These are phyloP conservation scores for Eragrostis tef DNA, from an alignment of 202 grass and related monocot genomes.

Conservation along the genomic window DNA sequence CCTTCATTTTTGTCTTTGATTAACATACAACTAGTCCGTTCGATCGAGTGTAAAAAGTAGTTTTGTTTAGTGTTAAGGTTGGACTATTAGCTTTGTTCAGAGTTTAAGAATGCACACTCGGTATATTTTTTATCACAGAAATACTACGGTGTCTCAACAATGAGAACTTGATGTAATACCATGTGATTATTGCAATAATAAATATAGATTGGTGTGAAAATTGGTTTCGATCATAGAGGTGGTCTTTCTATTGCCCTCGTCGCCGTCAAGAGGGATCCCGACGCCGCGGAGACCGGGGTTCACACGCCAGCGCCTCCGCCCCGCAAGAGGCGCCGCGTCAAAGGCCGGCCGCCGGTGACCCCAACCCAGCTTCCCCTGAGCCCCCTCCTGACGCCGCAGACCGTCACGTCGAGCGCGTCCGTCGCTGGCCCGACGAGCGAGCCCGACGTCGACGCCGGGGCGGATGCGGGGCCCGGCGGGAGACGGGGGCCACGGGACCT, in stretches of 20 bases:
- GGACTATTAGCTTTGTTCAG: no score
- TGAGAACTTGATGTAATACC: no score
- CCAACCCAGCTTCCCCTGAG: constrained; percentile 29
- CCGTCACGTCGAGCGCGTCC: constrained; percentile 17
- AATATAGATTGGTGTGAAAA: no score
- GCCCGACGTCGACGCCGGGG: neutral
- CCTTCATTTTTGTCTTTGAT: no score
- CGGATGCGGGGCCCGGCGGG: neutral
- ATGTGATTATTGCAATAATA: no score
- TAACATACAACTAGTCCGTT: no score
- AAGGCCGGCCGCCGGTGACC: constrained; percentile 1
- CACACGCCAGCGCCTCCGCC: neutral
- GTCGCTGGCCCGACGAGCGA: neutral
- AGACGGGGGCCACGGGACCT: neutral
- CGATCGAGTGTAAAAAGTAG: no score
- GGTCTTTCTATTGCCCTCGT: neutral
- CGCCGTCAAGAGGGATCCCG: constrained; percentile 44
- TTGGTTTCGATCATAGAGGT: no score
- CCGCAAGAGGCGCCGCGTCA: constrained; percentile 27
- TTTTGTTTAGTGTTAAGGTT: no score
- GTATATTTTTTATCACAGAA: no score
- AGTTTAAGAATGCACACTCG: no score
- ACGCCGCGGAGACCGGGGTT: neutral
- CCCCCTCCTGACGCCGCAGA: constrained; percentile 37
- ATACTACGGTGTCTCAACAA: no score